Conservation (phyloP, 208 protist species). For the Zelonia costaricensis region DNA sequence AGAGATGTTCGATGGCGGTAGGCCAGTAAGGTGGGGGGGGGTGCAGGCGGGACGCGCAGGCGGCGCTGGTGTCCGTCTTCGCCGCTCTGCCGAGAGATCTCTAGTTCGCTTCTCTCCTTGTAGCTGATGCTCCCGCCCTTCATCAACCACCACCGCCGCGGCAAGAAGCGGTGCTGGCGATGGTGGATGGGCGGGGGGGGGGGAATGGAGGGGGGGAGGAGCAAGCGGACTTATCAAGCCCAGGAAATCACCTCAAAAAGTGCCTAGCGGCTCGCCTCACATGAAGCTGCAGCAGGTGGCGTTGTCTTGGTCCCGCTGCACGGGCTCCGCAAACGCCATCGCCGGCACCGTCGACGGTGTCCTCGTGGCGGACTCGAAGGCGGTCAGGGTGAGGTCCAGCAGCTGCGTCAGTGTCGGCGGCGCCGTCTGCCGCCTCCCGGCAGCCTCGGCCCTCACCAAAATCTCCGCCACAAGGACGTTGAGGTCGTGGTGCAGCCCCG, state of each 20-base stretch:
- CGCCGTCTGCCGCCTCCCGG: conserved; percentile 16
- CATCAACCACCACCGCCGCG: too few relatives aligned
- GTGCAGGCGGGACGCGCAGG: too few relatives aligned
- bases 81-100: too few relatives aligned
- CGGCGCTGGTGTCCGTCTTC: too few relatives aligned
- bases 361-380: conserved; percentile 45
- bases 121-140: too few relatives aligned
- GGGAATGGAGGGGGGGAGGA: background rate
- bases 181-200: background rate
- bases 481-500: conserved; percentile 56
- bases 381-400: conserved; percentile 59
- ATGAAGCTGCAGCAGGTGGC: conserved; percentile 44
- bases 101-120: background rate
- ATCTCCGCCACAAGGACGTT: conserved; percentile 71
- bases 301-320: conserved; percentile 19
- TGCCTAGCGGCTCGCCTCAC: conserved; percentile 23
- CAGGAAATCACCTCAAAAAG: too few relatives aligned
- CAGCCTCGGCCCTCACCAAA: conserved; percentile 47
- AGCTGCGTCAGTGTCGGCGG: conserved; percentile 61
- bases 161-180: too few relatives aligned
- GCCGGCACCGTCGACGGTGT: conserved; percentile 42
- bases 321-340: conserved; percentile 46
- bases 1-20: too few relatives aligned
- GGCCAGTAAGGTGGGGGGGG: too few relatives aligned
- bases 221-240: too few relatives aligned